Percentiles rank a stretch among this genome's conserved stretches.
Conservation (phyloP, 1,139 yeast species). For the Debaryomyces robertsiae region DNA sequence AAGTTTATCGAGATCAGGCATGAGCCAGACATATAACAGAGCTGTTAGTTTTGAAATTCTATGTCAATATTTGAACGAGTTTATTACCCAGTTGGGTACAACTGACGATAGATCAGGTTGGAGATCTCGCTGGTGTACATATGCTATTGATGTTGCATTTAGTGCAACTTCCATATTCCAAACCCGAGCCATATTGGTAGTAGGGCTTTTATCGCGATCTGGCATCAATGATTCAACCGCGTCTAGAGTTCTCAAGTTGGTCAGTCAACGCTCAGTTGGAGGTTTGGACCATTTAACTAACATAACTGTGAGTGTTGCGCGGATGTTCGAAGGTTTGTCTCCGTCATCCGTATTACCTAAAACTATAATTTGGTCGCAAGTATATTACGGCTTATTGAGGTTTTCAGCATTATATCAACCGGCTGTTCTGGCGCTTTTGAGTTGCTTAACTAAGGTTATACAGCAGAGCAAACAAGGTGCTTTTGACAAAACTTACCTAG, state of each 20-base stretch:
- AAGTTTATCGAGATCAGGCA: slow-evolving; percentile 33
- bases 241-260: slow-evolving; percentile 42
- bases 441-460: slow-evolving; percentile 30
- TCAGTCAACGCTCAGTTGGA: slow-evolving; percentile 31
- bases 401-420: slow-evolving; percentile 53
- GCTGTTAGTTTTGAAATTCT: slow-evolving; percentile 62
- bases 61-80: slow-evolving; percentile 60
- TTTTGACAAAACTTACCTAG: slow-evolving; percentile 22
- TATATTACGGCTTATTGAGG: slow-evolving; percentile 40
- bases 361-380: slow-evolving; percentile 65
- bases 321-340: slow-evolving; percentile 65
- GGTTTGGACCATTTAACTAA: slow-evolving; percentile 40
- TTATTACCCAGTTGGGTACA: slow-evolving; percentile 53
- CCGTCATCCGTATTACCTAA: slow-evolving; percentile 56
- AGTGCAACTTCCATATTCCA: slow-evolving; percentile 63
- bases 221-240: slow-evolving; percentile 68
- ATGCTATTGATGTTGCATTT: slow-evolving; percentile 68
- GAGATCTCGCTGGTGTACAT: slow-evolving; percentile 71
- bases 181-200: slow-evolving; percentile 68
- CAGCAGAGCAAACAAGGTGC: slow-evolving; percentile 18
- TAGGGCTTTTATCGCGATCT: slow-evolving; percentile 67
- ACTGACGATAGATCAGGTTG: slow-evolving; percentile 58
- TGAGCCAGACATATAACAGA: slow-evolving; percentile 48
- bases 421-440: slow-evolving; percentile 46
- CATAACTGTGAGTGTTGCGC: slow-evolving; percentile 53